A percentile compares a stretch with the other conserved stretches of the same genome.
phyloP scores from a whole-genome alignment of 306 rosid species.

The Casuarina glauca region DNA sequence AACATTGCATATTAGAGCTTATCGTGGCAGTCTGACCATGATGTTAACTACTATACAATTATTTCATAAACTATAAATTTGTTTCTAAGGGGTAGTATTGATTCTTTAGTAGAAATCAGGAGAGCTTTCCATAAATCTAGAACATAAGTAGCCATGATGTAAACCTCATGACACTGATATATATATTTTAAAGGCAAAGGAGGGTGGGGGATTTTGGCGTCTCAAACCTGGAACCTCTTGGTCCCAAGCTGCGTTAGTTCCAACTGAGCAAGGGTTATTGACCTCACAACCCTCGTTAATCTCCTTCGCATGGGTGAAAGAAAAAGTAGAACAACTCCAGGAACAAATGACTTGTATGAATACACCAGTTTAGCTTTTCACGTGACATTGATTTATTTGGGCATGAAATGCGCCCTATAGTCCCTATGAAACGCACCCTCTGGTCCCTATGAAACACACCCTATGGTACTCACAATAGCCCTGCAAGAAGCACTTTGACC shows the following conservation, averaged over 20 bases:
- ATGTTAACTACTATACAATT: neutral
- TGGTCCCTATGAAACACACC: too few relatives aligned
- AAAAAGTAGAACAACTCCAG: too few relatives aligned
- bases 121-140: neutral
- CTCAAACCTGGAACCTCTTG: too few relatives aligned
- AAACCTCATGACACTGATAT: neutral
- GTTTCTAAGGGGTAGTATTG: neutral
- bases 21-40: neutral
- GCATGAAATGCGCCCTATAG: neutral
- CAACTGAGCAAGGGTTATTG: too few relatives aligned
- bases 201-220: too few relatives aligned
- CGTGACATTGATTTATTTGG: neutral
- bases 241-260: too few relatives aligned
- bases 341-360: neutral
- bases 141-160: neutral
- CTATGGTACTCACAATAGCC: neutral
- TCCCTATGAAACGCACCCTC: neutral
- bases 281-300: neutral
- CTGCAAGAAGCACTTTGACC: neutral
- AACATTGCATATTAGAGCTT: constrained; percentile 2
- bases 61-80: neutral
- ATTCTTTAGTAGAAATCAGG: neutral
- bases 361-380: neutral
- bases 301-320: neutral
- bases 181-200: too few relatives aligned